These are phyloP conservation scores for Amaranthus hypochondriacus DNA, from an alignment of 148 eudicot genomes.

Conservation along the genomic window DNA sequence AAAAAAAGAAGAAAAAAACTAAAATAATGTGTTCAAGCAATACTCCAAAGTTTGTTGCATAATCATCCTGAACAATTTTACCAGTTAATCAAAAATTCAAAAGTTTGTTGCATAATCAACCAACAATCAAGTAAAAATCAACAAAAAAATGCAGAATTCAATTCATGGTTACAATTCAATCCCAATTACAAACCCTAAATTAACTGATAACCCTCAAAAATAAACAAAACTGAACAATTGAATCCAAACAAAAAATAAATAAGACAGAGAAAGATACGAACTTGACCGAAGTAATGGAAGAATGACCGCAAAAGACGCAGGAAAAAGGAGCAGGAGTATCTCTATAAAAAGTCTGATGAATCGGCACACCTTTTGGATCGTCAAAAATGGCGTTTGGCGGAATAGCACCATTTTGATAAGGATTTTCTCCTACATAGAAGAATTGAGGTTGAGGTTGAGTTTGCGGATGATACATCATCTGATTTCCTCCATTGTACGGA, in stretches of 20 bases:
- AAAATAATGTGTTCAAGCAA: too few relatives aligned
- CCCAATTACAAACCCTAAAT: background rate
- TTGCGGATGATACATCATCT: constrained; percentile 4
- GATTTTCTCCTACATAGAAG: constrained; percentile 43
- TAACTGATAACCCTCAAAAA: background rate
- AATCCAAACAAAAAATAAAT: background rate
- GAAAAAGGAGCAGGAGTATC: constrained; percentile 90
- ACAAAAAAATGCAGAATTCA: background rate
- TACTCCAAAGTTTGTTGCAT: too few relatives aligned
- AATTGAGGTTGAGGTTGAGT: constrained; percentile 24
- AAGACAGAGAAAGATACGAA: constrained; percentile 12
- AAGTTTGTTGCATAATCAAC: background rate
- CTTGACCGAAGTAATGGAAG: constrained; percentile 64
- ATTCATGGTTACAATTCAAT: too few relatives aligned
- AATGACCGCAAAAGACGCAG: constrained; percentile 48
- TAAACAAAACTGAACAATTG: background rate
- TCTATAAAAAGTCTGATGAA: constrained; percentile 69
- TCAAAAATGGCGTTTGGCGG: constrained; percentile 67
- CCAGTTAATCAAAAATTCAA: background rate
- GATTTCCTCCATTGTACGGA: constrained; percentile 16
- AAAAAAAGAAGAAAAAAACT: too few relatives aligned
- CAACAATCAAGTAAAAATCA: too few relatives aligned
- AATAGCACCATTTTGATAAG: constrained; percentile 50
- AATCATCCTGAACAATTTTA: background rate
- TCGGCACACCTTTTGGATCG: constrained; percentile 78